phyloP scores from a whole-genome alignment of 2,329 filamentous ascomycete species.

The Claviceps monticola region DNA sequence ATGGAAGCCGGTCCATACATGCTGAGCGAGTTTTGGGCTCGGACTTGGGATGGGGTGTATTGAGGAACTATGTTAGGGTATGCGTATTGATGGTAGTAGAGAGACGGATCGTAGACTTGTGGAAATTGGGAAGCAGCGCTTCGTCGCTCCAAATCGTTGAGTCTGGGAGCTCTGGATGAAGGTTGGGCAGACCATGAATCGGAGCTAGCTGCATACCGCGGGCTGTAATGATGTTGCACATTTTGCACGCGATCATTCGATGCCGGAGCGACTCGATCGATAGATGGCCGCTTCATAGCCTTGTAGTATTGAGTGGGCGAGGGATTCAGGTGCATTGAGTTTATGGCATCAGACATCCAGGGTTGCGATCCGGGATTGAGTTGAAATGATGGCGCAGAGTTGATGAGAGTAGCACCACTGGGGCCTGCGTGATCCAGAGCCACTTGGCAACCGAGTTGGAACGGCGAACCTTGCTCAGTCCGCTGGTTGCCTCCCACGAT shows the following conservation, averaged over 20 bases:
- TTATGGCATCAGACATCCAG: conserved; percentile 24
- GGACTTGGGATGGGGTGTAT: conserved; percentile 19
- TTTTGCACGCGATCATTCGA: conserved; percentile 17
- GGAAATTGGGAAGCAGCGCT: conserved; percentile 18
- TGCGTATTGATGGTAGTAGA: conserved; percentile 19
- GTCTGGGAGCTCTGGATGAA: conserved; percentile 20
- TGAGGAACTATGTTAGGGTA: conserved; percentile 17
- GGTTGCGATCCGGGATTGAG: conserved; percentile 33
- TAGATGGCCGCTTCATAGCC: conserved; percentile 22
- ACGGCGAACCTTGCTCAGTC: conserved; percentile 23
- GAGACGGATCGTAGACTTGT: conserved; percentile 14
- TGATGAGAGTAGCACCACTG: conserved; percentile 13
- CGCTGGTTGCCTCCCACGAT: conserved; percentile 23
- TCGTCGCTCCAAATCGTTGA: conserved; percentile 26
- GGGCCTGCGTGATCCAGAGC: conserved; percentile 18
- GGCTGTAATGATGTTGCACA: conserved; percentile 15
- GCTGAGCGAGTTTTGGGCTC: conserved; percentile 14
- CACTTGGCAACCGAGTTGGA: conserved; percentile 20
- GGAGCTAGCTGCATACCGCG: conserved; percentile 16
- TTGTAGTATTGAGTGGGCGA: conserved; percentile 13
- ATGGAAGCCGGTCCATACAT: conserved; percentile 1
- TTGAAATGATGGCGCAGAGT: conserved; percentile 25
- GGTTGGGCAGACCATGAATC: conserved; percentile 26
- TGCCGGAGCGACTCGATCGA: conserved; percentile 25
- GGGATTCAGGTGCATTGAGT: conserved; percentile 16